Conservation (phyloP, 306 rosid genomes). For the Hippophae tibetana region DNA sequence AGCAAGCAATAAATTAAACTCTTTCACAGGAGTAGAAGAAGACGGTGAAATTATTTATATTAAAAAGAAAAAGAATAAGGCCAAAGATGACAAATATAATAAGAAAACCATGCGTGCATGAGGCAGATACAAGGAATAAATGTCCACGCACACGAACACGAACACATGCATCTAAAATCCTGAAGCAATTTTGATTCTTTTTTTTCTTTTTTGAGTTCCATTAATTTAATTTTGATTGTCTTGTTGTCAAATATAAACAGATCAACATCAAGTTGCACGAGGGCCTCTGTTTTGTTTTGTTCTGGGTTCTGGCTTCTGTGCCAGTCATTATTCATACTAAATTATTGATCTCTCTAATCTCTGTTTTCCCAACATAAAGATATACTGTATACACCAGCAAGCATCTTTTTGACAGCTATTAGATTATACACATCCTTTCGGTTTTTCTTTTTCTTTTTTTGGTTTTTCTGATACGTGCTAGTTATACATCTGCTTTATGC, state of each 20-base stretch:
- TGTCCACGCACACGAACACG: conserved; percentile 62
- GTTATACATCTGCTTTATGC: background rate
- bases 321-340: conserved; percentile 25
- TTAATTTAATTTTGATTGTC: background rate
- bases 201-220: conserved; percentile 4
- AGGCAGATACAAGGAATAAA: conserved; percentile 20
- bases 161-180: conserved; percentile 21
- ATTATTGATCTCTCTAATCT: conserved; percentile 34
- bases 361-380: conserved; percentile 7
- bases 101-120: too few relatives aligned
- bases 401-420: conserved; percentile 10
- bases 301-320: conserved; percentile 31
- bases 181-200: conserved; percentile 13
- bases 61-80: too few relatives aligned
- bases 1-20: too few relatives aligned
- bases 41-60: too few relatives aligned
- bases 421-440: background rate
- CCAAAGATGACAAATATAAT: too few relatives aligned
- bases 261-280: conserved; percentile 71
- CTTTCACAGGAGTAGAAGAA: too few relatives aligned
- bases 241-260: conserved; percentile 34
- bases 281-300: conserved; percentile 82
- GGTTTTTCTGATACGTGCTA: background rate
- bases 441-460: background rate
- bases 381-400: background rate